Conservation (phyloP, 441 rosid genomes). For the Pelargonium myrrhifolium region DNA sequence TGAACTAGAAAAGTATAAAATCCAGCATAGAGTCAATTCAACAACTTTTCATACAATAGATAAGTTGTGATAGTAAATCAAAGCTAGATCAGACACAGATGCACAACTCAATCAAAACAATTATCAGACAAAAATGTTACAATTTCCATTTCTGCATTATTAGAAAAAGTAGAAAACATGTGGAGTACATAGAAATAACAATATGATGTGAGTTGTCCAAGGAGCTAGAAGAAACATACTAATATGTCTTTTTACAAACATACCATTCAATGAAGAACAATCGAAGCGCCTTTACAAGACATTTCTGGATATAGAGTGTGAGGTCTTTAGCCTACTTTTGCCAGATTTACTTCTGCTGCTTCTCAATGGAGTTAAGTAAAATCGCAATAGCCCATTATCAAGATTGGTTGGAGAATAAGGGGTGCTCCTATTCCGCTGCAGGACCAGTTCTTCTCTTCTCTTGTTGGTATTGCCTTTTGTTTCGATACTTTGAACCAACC, state of each 20-base stretch:
- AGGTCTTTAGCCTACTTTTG: conserved; percentile 38
- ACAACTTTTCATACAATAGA: too few species aligned
- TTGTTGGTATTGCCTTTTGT: conserved; percentile 21
- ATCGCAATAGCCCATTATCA: conserved; percentile 42
- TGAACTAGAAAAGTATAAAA: too few species aligned
- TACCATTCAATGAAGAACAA: conserved; percentile 18
- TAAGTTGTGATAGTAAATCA: neutral
- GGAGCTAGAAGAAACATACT: conserved; percentile 24
- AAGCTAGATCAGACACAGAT: neutral
- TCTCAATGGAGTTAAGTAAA: conserved; percentile 51
- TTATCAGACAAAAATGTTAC: conserved; percentile 6
- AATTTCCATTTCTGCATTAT: conserved; percentile 20
- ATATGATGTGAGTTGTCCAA: conserved; percentile 27
- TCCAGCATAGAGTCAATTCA: too few species aligned
- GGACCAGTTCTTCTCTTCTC: conserved; percentile 28
- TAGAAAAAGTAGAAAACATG: conserved; percentile 14
- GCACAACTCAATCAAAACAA: neutral
- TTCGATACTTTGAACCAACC: conserved; percentile 24
- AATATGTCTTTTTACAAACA: conserved; percentile 35
- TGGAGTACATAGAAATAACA: conserved; percentile 21
- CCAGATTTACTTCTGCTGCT: conserved; percentile 43
- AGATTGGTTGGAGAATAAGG: conserved; percentile 28
- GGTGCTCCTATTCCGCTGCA: conserved; percentile 24
- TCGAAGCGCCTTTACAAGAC: conserved; percentile 26
- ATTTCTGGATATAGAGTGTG: conserved; percentile 24